Evolutionary conservation across 108 stramenopile genomes (phyloP).

Genomic region (Skeletonema tropicum): DNA sequence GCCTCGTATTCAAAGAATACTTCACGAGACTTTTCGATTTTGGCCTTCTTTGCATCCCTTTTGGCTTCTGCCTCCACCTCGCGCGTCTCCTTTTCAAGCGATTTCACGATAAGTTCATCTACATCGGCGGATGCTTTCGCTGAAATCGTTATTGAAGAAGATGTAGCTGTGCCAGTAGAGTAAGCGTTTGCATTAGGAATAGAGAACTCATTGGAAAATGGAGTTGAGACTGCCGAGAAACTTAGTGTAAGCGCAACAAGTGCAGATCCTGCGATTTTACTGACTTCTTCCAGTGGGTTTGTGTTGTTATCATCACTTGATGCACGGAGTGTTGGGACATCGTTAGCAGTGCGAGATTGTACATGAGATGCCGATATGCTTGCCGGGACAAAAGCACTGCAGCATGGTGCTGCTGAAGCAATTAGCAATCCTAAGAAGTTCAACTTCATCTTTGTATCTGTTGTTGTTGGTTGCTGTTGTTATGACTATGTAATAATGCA

Average conservation of each 20-base stretch:
- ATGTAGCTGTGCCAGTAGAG: not conserved
- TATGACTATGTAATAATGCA: too few species aligned
- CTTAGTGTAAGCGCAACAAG: constrained; percentile 22
- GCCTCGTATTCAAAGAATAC: constrained; percentile 61
- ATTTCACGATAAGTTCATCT: constrained; percentile 22
- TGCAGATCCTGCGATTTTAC: constrained; percentile 24
- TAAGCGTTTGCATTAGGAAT: constrained; percentile 1
- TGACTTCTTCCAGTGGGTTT: not conserved
- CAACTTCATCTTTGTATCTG: not conserved
- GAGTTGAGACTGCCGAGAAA: constrained; percentile 12
- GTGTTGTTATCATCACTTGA: constrained; percentile 16
- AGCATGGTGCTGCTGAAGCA: not conserved
- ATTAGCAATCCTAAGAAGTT: not conserved
- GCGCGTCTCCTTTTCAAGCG: constrained; percentile 44
- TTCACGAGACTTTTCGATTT: constrained; percentile 39
- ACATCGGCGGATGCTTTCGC: not conserved
- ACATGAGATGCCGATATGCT: not conserved
- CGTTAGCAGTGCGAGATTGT: not conserved
- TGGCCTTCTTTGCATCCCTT: constrained; percentile 31
- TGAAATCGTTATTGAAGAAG: constrained; percentile 7
- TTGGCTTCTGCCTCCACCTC: constrained; percentile 42
- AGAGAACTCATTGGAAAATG: not conserved
- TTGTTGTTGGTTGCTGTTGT: too few species aligned
- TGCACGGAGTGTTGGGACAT: not conserved
- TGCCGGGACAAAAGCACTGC: constrained; percentile 12